Evolutionary conservation across 805 yeast species (phyloP).

Genomic region (Starmerella scarabaei): DNA sequence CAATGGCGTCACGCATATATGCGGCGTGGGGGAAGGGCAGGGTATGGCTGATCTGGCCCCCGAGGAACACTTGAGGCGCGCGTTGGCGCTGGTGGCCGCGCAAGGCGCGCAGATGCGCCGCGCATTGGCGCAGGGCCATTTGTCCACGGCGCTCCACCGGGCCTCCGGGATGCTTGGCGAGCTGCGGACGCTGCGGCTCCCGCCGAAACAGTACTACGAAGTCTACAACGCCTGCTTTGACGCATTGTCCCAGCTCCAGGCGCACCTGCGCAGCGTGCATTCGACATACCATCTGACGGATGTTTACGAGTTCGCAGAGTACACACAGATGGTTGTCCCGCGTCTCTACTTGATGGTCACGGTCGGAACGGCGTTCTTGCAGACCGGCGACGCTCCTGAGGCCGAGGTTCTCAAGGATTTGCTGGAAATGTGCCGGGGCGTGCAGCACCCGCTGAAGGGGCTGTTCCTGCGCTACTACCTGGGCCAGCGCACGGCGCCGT

Average conservation of each 20-base stretch:
- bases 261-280: constrained; percentile 53
- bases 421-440: constrained; percentile 97
- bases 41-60: neutral
- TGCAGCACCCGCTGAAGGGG: constrained; percentile 90
- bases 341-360: constrained; percentile 88
- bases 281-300: constrained; percentile 68
- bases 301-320: constrained; percentile 86
- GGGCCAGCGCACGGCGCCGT: constrained; percentile 66
- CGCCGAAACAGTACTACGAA: constrained; percentile 91
- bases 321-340: constrained; percentile 82
- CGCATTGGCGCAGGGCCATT: constrained; percentile 47
- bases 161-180: constrained; percentile 73
- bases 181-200: constrained; percentile 55
- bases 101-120: constrained; percentile 68
- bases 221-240: constrained; percentile 75
- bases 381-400: constrained; percentile 62
- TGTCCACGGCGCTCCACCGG: constrained; percentile 81
- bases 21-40: too few species aligned
- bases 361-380: constrained; percentile 81
- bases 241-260: constrained; percentile 55
- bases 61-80: constrained; percentile 31
- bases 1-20: too few species aligned
- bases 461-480: constrained; percentile 79
- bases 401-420: constrained; percentile 84
- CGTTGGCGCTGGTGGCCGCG: constrained; percentile 43